phyloP scores from a whole-genome alignment of 2,329 filamentous ascomycete genomes.

The Paraconiothyrium brasiliense region DNA sequence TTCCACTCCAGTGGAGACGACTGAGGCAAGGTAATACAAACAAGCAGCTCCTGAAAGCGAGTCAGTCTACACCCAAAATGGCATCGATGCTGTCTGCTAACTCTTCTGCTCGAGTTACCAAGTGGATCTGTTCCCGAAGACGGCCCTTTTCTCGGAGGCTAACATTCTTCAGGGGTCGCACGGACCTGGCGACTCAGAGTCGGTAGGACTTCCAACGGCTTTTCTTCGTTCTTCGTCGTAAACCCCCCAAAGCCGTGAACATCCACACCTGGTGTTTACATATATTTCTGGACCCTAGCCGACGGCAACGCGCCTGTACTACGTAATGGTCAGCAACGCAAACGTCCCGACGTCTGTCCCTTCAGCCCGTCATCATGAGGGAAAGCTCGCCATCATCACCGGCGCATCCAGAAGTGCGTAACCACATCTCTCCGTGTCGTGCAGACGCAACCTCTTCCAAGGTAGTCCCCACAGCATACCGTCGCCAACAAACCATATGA shows the following conservation, averaged over 20 bases:
- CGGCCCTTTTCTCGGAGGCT: too few species aligned
- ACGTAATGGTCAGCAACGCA: background rate
- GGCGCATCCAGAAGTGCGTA: slow-evolving; percentile 75
- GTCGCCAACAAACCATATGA: background rate
- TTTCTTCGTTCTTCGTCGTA: background rate
- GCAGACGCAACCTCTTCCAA: background rate
- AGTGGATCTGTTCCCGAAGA: too few species aligned
- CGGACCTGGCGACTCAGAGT: too few species aligned
- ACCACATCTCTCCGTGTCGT: background rate
- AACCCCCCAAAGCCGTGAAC: background rate
- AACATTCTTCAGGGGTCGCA: too few species aligned
- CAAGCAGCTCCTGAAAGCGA: too few species aligned
- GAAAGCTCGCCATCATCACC: slow-evolving; percentile 79
- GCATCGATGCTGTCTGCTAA: too few species aligned
- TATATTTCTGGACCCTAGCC: background rate
- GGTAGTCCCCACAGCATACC: background rate
- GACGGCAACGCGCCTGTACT: background rate
- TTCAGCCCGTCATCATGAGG: slow-evolving; percentile 54
- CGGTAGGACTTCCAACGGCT: background rate
- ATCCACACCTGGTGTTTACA: background rate
- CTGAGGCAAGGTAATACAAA: too few species aligned
- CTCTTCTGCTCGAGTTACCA: too few species aligned
- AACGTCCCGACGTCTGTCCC: background rate
- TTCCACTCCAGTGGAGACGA: too few species aligned
- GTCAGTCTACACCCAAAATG: too few species aligned